Evolutionary conservation across 2,329 filamentous ascomycete species (phyloP).

Genomic region (Penicillium crustosum): DNA sequence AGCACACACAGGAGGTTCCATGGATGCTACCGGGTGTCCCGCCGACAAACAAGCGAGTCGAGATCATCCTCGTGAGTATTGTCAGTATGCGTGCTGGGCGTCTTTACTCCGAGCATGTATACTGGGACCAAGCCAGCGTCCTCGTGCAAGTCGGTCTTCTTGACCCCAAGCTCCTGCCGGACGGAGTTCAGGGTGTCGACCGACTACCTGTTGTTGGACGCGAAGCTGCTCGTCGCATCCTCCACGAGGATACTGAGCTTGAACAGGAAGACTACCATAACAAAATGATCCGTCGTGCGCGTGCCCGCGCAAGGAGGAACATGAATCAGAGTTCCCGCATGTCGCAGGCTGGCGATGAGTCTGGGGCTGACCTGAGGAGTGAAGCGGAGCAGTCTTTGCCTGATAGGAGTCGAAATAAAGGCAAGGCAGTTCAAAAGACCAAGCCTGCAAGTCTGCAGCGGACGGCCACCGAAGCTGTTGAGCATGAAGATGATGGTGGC

Average conservation of each 20-base stretch:
- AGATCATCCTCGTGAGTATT: constrained; percentile 58
- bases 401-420: constrained; percentile 16
- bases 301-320: constrained; percentile 16
- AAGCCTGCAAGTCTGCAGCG: constrained; percentile 1
- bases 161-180: constrained; percentile 56
- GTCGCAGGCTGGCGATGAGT: constrained; percentile 26
- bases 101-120: constrained; percentile 58
- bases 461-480: background rate
- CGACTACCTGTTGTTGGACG: constrained; percentile 43
- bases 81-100: constrained; percentile 56
- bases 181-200: constrained; percentile 43
- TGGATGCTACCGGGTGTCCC: constrained; percentile 62
- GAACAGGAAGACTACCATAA: constrained; percentile 40
- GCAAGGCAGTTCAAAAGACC: constrained; percentile 24
- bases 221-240: constrained; percentile 42
- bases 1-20: constrained; percentile 56
- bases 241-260: constrained; percentile 39
- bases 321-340: constrained; percentile 10
- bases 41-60: constrained; percentile 57
- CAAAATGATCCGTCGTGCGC: constrained; percentile 30
- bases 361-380: constrained; percentile 25
- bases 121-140: constrained; percentile 64
- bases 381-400: constrained; percentile 21
- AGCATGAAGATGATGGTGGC: constrained; percentile 15
- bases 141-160: constrained; percentile 59